Percentiles rank a stretch among this genome's conserved stretches.
phyloP scores from a whole-genome alignment of 2,329 filamentous ascomycete species.

The Ophiostoma ulmi region DNA sequence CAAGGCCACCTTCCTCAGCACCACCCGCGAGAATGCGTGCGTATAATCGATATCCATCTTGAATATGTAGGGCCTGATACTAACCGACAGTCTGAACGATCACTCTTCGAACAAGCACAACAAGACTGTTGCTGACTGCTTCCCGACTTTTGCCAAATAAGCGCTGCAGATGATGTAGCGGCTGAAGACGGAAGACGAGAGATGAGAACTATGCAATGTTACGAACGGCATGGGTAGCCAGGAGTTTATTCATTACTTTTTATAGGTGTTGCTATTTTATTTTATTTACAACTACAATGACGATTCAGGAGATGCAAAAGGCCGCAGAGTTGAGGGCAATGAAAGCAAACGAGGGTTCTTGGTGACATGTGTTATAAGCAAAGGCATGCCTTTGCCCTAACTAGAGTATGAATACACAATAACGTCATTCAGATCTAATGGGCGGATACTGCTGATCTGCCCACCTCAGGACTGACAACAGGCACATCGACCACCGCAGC shows the following conservation, averaged over 20 bases:
- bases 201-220: conserved; percentile 6
- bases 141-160: conserved; percentile 47
- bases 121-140: conserved; percentile 67
- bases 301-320: background rate
- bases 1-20: conserved; percentile 75
- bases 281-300: background rate
- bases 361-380: background rate
- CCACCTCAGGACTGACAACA: conserved; percentile 24
- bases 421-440: conserved; percentile 31
- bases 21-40: conserved; percentile 65
- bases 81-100: conserved; percentile 52
- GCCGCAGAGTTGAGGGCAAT: too few relatives aligned
- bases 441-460: conserved; percentile 36
- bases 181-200: background rate
- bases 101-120: conserved; percentile 73
- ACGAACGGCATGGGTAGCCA: conserved; percentile 17
- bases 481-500: conserved; percentile 21
- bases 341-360: too few relatives aligned
- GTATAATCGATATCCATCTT: conserved; percentile 28
- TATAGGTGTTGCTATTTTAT: background rate
- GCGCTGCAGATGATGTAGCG: background rate
- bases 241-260: conserved; percentile 19
- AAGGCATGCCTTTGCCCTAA: background rate
- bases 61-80: background rate
- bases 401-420: background rate